Percentiles rank a stretch among this genome's conserved stretches.
phyloP scores from a whole-genome alignment of 176 grass and related monocot species.

The Tillandsia fasciculata region DNA sequence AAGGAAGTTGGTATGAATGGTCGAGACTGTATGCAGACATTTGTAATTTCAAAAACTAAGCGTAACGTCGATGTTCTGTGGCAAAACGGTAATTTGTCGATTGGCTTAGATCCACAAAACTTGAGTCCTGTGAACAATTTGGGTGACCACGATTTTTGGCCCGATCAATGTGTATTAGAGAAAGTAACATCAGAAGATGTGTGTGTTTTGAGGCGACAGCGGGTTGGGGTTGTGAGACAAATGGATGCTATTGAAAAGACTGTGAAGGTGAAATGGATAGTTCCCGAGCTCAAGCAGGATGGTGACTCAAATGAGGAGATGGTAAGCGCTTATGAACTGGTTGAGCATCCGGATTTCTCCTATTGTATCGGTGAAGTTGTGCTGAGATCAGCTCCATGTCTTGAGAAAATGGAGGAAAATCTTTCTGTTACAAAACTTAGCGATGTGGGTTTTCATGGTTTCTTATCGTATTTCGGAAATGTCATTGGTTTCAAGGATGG shows the following conservation, averaged over 20 bases:
- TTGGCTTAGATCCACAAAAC: constrained; percentile 51
- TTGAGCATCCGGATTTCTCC: constrained; percentile 84
- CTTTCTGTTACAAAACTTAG: constrained; percentile 20
- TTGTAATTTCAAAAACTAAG: constrained; percentile 70
- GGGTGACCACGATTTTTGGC: constrained; percentile 97
- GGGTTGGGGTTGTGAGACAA: constrained; percentile 57
- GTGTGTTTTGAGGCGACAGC: constrained; percentile 24
- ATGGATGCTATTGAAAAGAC: constrained; percentile 70
- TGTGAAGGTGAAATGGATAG: constrained; percentile 73
- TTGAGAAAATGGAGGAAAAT: constrained; percentile 42
- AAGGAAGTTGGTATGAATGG: constrained; percentile 19
- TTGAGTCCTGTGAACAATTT: constrained; percentile 66
- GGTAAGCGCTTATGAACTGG: constrained; percentile 85
- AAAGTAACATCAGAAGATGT: constrained; percentile 37
- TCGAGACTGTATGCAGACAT: constrained; percentile 44
- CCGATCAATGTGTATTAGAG: constrained; percentile 72
- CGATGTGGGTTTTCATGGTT: constrained; percentile 30
- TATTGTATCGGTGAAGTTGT: constrained; percentile 71
- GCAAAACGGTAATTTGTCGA: constrained; percentile 72
- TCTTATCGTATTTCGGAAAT: constrained; percentile 79
- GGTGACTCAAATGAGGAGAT: constrained; percentile 48
- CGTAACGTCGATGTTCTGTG: constrained; percentile 71
- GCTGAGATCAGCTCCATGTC: constrained; percentile 48
- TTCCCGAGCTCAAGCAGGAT: constrained; percentile 30
- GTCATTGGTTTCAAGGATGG: constrained; percentile 69